phyloP scores from a whole-genome alignment of 139 green algal species.

The Volvox africanus region DNA sequence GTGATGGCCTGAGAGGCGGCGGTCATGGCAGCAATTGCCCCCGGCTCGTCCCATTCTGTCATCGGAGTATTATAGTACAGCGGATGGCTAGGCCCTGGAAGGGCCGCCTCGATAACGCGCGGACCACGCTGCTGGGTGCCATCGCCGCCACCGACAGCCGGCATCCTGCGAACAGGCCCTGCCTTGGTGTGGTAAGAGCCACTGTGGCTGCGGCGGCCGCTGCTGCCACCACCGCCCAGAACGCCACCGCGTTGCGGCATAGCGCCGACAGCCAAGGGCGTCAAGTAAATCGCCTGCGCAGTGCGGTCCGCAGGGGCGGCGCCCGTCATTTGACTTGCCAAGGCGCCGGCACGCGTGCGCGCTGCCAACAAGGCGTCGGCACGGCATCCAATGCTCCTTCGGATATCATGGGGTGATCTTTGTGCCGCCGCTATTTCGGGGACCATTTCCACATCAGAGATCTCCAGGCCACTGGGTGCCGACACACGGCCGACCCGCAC shows the following conservation, averaged over 20 bases:
- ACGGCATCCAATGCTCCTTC: neutral
- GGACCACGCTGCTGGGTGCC: neutral
- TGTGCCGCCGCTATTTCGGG: no score
- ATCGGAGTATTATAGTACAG: constrained; percentile 41
- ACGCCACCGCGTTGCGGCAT: neutral
- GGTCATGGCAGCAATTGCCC: neutral
- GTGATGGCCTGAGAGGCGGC: neutral
- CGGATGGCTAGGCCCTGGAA: constrained; percentile 20
- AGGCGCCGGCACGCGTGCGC: neutral
- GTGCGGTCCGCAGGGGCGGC: neutral
- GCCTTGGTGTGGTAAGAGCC: neutral
- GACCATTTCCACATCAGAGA: neutral
- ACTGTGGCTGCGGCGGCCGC: neutral
- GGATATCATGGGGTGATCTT: neutral
- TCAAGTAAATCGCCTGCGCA: no score
- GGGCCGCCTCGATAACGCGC: neutral
- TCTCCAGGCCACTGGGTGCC: neutral
- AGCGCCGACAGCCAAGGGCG: no score
- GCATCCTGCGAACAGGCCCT: neutral
- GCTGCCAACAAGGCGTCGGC: neutral
- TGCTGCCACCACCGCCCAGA: neutral
- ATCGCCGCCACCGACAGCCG: neutral
- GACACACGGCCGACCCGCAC: neutral
- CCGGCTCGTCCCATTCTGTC: constrained; percentile 27
- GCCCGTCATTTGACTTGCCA: neutral